phyloP scores from a whole-genome alignment of 2,329 filamentous ascomycete genomes.

The Lasiodiplodia sp. region DNA sequence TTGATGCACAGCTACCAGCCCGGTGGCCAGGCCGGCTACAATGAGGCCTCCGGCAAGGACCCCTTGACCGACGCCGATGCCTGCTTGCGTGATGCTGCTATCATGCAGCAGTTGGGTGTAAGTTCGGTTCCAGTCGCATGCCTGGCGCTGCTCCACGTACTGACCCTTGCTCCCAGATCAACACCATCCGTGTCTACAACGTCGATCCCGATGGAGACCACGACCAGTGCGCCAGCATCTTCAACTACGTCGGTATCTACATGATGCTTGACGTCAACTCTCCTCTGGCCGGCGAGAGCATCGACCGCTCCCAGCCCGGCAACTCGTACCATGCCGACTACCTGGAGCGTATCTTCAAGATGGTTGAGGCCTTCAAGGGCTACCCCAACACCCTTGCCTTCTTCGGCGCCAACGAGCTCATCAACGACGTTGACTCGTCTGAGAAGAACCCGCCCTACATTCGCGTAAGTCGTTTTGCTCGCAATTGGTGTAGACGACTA shows the following conservation, averaged over 20 bases:
- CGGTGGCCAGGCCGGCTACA: conserved; percentile 66
- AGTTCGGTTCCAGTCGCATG: conserved; percentile 32
- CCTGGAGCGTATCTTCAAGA: conserved; percentile 65
- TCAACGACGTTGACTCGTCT: conserved; percentile 64
- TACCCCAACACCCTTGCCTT: conserved; percentile 72
- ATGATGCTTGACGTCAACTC: conserved; percentile 72
- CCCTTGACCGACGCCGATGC: conserved; percentile 64
- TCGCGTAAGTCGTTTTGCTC: conserved; percentile 48
- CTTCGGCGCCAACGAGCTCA: conserved; percentile 73
- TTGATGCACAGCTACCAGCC: conserved; percentile 62
- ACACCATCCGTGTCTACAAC: conserved; percentile 72
- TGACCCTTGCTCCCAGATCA: conserved; percentile 51
- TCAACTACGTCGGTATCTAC: conserved; percentile 72
- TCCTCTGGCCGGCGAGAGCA: conserved; percentile 61
- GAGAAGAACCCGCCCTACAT: conserved; percentile 65
- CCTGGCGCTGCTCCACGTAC: not conserved
- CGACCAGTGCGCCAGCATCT: conserved; percentile 68
- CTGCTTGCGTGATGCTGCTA: conserved; percentile 68
- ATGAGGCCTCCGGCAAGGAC: conserved; percentile 57
- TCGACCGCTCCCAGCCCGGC: conserved; percentile 63
- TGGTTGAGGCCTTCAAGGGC: conserved; percentile 71
- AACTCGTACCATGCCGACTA: conserved; percentile 64
- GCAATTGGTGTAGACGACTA: conserved; percentile 9
- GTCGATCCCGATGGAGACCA: conserved; percentile 66
- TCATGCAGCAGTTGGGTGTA: conserved; percentile 69